These are phyloP conservation scores for Dictyostelium intermedium DNA, from an alignment of 78 protist genomes.

Conservation along the genomic window DNA sequence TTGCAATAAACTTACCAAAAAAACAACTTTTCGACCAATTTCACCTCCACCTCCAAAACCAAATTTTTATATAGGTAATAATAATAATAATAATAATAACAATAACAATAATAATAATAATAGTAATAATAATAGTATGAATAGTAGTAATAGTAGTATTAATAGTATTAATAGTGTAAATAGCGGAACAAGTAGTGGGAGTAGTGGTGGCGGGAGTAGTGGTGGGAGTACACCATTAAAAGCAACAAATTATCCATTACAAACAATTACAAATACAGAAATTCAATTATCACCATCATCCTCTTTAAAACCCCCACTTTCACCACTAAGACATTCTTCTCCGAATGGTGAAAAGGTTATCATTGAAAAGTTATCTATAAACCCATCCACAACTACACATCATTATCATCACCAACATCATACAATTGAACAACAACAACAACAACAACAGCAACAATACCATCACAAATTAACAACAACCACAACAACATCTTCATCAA, in stretches of 20 bases:
- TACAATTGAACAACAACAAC: background rate
- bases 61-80: background rate
- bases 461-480: background rate
- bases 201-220: background rate
- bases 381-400: background rate
- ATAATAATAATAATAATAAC: no score
- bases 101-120: no score
- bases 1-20: conserved; percentile 15
- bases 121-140: no score
- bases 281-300: background rate
- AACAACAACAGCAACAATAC: background rate
- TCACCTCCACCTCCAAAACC: conserved; percentile 60
- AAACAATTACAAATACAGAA: background rate
- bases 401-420: background rate
- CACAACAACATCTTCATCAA: background rate
- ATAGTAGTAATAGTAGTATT: background rate
- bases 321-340: background rate
- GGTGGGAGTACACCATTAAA: background rate
- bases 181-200: background rate
- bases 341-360: background rate
- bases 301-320: background rate
- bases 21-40: conserved; percentile 3
- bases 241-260: background rate
- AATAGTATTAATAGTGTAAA: background rate
- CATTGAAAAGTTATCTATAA: background rate